Evolutionary conservation across 2,329 filamentous ascomycete genomes (phyloP).

Genomic region (Leptographium procerum): DNA sequence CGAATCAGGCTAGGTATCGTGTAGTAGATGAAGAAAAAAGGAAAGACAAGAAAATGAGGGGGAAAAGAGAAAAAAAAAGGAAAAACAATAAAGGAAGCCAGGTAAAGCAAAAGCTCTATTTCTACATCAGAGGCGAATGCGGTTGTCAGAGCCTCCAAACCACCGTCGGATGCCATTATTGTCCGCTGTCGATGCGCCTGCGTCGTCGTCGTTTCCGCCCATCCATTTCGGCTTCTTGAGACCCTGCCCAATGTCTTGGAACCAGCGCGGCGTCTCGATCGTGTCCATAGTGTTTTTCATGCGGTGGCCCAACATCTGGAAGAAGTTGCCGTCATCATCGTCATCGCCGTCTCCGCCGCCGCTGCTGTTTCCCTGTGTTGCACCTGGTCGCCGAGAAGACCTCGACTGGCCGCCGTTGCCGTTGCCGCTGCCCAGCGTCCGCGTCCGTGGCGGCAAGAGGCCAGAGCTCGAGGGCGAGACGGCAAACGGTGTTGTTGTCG

Average conservation of each 20-base stretch:
- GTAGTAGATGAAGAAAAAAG: neutral
- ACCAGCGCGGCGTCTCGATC: conserved; percentile 70
- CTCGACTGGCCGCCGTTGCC: neutral
- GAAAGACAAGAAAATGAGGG: neutral
- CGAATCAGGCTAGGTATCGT: neutral
- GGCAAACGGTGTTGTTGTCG: conserved; percentile 31
- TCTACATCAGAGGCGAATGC: conserved; percentile 19
- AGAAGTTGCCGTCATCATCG: conserved; percentile 70
- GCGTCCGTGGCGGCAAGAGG: conserved; percentile 12
- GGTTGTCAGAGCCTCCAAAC: conserved; percentile 39
- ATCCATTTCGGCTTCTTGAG: conserved; percentile 78
- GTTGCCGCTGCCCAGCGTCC: conserved; percentile 18
- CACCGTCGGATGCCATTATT: conserved; percentile 37
- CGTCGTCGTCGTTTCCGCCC: conserved; percentile 42
- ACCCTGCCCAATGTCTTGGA: conserved; percentile 56
- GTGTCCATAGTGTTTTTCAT: conserved; percentile 89
- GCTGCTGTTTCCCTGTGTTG: too few relatives aligned
- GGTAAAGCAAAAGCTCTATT: neutral
- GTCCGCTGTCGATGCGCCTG: conserved; percentile 9
- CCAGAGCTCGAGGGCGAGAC: conserved; percentile 22
- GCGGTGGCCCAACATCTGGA: conserved; percentile 70
- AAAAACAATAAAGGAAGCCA: neutral
- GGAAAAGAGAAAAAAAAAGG: conserved; percentile 1
- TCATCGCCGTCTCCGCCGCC: conserved; percentile 27
- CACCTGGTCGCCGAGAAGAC: neutral